phyloP scores from a whole-genome alignment of 331 rosid species.

The Quercus lobata region DNA sequence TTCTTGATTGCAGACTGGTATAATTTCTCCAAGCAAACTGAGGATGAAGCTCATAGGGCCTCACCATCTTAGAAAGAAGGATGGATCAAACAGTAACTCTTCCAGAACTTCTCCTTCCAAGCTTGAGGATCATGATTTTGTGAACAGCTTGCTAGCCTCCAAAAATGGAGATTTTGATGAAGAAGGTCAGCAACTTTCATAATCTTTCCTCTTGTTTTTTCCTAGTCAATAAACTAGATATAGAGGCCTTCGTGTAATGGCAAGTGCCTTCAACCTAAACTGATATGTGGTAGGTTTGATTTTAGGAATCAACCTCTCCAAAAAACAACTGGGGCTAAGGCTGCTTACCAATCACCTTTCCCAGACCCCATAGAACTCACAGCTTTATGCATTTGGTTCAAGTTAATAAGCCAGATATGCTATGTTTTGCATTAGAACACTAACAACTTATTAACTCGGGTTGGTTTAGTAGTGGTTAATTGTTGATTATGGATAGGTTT shows the following conservation, averaged over 20 bases:
- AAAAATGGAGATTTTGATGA: slow-evolving; percentile 50
- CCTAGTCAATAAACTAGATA: not conserved
- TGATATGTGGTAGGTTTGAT: no score
- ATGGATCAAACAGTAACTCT: slow-evolving; percentile 87
- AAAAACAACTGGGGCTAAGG: no score
- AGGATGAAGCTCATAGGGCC: slow-evolving; percentile 91
- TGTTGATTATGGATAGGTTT: not conserved
- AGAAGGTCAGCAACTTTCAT: slow-evolving; percentile 50
- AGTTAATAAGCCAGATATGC: not conserved
- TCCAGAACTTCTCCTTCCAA: slow-evolving; percentile 93
- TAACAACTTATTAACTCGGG: not conserved
- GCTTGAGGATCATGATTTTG: slow-evolving; percentile 67
- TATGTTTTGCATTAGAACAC: not conserved
- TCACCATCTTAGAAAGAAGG: slow-evolving; percentile 61
- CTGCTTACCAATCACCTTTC: no score
- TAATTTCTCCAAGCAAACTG: slow-evolving; percentile 91
- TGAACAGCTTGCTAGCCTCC: slow-evolving; percentile 57
- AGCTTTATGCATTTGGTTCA: no score
- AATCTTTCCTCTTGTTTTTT: not conserved
- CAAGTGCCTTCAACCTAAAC: no score
- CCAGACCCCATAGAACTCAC: no score
- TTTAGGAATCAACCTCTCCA: no score
- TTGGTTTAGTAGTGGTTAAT: not conserved
- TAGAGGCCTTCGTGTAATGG: no score
- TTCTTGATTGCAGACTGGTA: slow-evolving; percentile 56